Percentiles rank a stretch among this genome's conserved stretches.
phyloP scores from a whole-genome alignment of 768 basidiomycete genomes.

The Astraeus odoratus region DNA sequence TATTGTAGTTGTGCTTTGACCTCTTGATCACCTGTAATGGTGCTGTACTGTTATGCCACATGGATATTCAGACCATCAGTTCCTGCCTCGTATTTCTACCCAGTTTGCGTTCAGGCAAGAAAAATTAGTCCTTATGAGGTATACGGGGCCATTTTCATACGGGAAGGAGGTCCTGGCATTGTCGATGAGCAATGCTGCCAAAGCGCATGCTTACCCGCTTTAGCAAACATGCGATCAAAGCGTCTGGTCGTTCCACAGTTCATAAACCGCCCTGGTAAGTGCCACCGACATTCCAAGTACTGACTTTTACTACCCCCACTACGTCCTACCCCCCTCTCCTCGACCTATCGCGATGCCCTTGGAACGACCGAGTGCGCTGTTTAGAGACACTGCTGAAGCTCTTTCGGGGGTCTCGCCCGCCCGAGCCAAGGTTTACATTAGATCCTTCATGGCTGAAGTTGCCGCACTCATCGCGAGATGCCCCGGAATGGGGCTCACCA shows the following conservation, averaged over 20 bases:
- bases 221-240: constrained; percentile 39
- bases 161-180: too few relatives aligned
- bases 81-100: too few relatives aligned
- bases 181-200: too few relatives aligned
- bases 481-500: not conserved
- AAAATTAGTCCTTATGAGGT: too few relatives aligned
- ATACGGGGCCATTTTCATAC: too few relatives aligned
- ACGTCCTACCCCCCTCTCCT: not conserved
- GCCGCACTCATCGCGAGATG: not conserved
- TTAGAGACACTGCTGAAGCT: not conserved
- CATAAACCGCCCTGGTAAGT: not conserved
- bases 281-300: not conserved
- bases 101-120: too few relatives aligned
- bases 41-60: too few relatives aligned
- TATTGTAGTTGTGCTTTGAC: too few relatives aligned
- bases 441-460: not conserved
- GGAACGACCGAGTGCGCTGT: not conserved
- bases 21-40: too few relatives aligned
- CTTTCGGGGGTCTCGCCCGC: not conserved
- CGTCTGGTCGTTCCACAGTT: not conserved
- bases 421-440: not conserved
- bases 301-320: not conserved
- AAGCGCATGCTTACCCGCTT: too few relatives aligned
- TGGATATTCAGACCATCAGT: too few relatives aligned
- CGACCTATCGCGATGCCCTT: not conserved